Conservation (phyloP, 495 filamentous ascomycete genomes). For the Tuber calosporum region DNA sequence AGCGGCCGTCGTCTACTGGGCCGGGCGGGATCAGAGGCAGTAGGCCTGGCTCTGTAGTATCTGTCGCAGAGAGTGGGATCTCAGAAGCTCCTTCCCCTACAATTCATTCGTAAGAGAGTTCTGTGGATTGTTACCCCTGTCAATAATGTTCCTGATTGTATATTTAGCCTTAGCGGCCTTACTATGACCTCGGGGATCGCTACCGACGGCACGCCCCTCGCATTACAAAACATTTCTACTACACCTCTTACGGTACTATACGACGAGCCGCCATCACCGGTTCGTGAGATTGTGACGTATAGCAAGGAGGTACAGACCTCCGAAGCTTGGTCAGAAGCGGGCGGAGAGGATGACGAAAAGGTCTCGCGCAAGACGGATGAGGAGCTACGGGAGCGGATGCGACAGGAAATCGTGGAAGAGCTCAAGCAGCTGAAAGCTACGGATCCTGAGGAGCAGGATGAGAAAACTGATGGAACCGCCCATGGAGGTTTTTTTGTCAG, state of each 20-base stretch:
- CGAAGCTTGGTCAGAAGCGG: slow-evolving; percentile 58
- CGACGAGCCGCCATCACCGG: slow-evolving; percentile 64
- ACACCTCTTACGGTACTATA: slow-evolving; percentile 63
- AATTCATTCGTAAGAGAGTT: slow-evolving; percentile 32
- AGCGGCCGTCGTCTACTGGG: slow-evolving; percentile 64
- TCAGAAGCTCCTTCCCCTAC: slow-evolving; percentile 38
- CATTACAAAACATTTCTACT: slow-evolving; percentile 60
- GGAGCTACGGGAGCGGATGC: slow-evolving; percentile 74
- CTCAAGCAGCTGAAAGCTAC: slow-evolving; percentile 51
- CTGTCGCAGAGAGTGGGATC: slow-evolving; percentile 34
- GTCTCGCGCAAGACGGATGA: slow-evolving; percentile 59
- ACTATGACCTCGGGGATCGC: slow-evolving; percentile 31
- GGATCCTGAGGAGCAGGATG: slow-evolving; percentile 45
- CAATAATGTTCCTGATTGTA: slow-evolving; percentile 22
- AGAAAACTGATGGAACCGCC: slow-evolving; percentile 11
- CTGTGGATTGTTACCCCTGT: slow-evolving; percentile 11
- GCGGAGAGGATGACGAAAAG: slow-evolving; percentile 56
- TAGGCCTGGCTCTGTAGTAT: slow-evolving; percentile 72
- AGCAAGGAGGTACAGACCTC: slow-evolving; percentile 90
- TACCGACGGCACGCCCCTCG: slow-evolving; percentile 18
- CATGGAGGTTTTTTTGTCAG: slow-evolving; percentile 62
- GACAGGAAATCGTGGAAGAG: slow-evolving; percentile 89
- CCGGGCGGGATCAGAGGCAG: slow-evolving; percentile 63
- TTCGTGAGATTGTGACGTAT: slow-evolving; percentile 80
- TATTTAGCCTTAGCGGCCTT: slow-evolving; percentile 22